These are phyloP conservation scores for Fusarium sublunatum DNA, from an alignment of 2,329 filamentous ascomycete genomes.

Conservation along the genomic window DNA sequence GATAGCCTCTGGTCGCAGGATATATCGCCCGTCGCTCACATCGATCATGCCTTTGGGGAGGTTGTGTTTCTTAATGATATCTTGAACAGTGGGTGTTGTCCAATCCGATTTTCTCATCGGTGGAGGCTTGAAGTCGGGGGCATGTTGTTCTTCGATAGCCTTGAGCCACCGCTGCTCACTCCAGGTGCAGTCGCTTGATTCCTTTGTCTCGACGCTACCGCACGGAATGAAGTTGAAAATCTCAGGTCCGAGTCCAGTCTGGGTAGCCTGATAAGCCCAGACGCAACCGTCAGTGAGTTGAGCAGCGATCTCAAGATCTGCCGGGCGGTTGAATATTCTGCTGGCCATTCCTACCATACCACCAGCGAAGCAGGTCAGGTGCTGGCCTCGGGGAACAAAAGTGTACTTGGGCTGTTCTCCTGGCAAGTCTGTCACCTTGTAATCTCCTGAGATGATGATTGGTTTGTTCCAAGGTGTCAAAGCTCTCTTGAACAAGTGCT, in stretches of 20 bases:
- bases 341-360: slow-evolving; percentile 75
- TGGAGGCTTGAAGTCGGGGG: slow-evolving; percentile 41
- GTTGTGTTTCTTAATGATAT: slow-evolving; percentile 41
- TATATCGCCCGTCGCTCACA: slow-evolving; percentile 68
- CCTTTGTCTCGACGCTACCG: slow-evolving; percentile 44
- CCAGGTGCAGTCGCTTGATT: slow-evolving; percentile 51
- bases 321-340: slow-evolving; percentile 64
- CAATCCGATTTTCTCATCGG: slow-evolving; percentile 37
- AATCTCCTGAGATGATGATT: slow-evolving; percentile 71
- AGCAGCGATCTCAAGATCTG: slow-evolving; percentile 67
- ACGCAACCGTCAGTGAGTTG: slow-evolving; percentile 72
- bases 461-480: slow-evolving; percentile 68
- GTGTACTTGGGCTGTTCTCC: slow-evolving; percentile 43
- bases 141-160: slow-evolving; percentile 42
- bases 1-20: slow-evolving; percentile 80
- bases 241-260: slow-evolving; percentile 71
- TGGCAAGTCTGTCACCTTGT: slow-evolving; percentile 47
- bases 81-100: slow-evolving; percentile 42
- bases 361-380: slow-evolving; percentile 73
- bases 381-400: slow-evolving; percentile 59
- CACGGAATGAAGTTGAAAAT: slow-evolving; percentile 62
- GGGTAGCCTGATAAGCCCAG: slow-evolving; percentile 68
- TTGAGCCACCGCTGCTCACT: slow-evolving; percentile 48
- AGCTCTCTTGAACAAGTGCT: slow-evolving; percentile 74
- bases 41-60: slow-evolving; percentile 66